Conservation (phyloP, 768 basidiomycete genomes). For the Phanerochaete sordida region DNA sequence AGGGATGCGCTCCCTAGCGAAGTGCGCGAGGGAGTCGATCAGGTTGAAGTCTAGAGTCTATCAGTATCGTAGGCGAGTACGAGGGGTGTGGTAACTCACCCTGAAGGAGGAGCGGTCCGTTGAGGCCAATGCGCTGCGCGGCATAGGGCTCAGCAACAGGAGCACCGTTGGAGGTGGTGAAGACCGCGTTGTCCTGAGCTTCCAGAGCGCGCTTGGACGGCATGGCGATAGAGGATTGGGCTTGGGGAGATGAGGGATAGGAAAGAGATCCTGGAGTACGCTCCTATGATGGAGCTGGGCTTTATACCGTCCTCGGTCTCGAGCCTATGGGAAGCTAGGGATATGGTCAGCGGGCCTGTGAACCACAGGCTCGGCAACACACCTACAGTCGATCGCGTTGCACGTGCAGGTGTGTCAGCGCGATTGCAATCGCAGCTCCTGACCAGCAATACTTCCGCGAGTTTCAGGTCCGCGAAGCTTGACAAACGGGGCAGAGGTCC, state of each 20-base stretch:
- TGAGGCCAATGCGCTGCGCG: slow-evolving; percentile 66
- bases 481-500: not conserved
- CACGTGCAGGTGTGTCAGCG: slow-evolving; percentile 15
- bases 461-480: slow-evolving; percentile 13
- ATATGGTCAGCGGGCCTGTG: slow-evolving; percentile 16
- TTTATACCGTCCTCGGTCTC: slow-evolving; percentile 5
- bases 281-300: not conserved
- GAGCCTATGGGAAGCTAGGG: slow-evolving; percentile 11
- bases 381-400: slow-evolving; percentile 4
- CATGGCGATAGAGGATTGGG: slow-evolving; percentile 37
- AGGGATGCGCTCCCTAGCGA: slow-evolving; percentile 93
- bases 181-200: slow-evolving; percentile 54
- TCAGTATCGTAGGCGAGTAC: not conserved
- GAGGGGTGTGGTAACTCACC: slow-evolving; percentile 39
- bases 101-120: slow-evolving; percentile 87
- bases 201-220: slow-evolving; percentile 58
- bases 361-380: not conserved
- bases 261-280: slow-evolving; percentile 1
- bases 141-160: slow-evolving; percentile 75
- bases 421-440: not conserved
- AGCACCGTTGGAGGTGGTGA: slow-evolving; percentile 86
- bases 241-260: not conserved
- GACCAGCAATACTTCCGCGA: slow-evolving; percentile 4
- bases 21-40: slow-evolving; percentile 88
- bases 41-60: slow-evolving; percentile 69